Evolutionary conservation across 2,329 filamentous ascomycete genomes (phyloP).

Genomic region (Chrysoporthe cubensis): DNA sequence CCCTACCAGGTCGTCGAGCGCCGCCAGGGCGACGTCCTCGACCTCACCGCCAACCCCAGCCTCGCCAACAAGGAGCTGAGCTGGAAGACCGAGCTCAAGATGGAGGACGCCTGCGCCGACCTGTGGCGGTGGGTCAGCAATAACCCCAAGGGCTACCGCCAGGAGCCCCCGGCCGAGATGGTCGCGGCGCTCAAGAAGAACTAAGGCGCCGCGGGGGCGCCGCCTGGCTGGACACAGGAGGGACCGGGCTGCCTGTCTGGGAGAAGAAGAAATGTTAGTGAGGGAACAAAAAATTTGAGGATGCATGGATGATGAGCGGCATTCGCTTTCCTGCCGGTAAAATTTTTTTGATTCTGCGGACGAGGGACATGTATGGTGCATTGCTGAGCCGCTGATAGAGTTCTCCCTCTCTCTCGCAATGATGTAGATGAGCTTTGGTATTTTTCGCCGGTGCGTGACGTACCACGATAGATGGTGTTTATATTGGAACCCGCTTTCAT

Average conservation of each 20-base stretch:
- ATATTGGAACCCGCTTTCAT: not conserved
- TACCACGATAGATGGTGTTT: not conserved
- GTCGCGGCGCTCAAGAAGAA: constrained; percentile 63
- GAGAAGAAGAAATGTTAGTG: too few relatives aligned
- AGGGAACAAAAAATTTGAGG: not conserved
- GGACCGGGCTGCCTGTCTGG: too few relatives aligned
- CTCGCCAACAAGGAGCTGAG: constrained; percentile 86
- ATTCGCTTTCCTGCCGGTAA: not conserved
- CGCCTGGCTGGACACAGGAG: too few relatives aligned
- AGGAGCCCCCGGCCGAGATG: constrained; percentile 84
- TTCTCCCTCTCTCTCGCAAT: constrained; percentile 20
- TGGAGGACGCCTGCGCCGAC: constrained; percentile 92
- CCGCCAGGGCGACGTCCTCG: constrained; percentile 86
- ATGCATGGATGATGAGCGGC: too few relatives aligned
- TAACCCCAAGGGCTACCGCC: constrained; percentile 93
- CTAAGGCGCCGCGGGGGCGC: not conserved
- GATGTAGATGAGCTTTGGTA: constrained; percentile 27
- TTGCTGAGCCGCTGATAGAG: constrained; percentile 3
- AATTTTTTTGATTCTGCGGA: not conserved
- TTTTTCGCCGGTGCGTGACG: not conserved
- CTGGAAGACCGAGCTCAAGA: constrained; percentile 88
- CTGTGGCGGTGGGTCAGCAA: constrained; percentile 97
- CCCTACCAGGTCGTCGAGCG: constrained; percentile 84
- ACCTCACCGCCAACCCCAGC: constrained; percentile 89
- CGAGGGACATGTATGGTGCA: not conserved